Percentiles rank a stretch among this genome's conserved stretches.
Evolutionary conservation across 2,329 filamentous ascomycete genomes (phyloP).

Genomic region (Talaromyces sp.): DNA sequence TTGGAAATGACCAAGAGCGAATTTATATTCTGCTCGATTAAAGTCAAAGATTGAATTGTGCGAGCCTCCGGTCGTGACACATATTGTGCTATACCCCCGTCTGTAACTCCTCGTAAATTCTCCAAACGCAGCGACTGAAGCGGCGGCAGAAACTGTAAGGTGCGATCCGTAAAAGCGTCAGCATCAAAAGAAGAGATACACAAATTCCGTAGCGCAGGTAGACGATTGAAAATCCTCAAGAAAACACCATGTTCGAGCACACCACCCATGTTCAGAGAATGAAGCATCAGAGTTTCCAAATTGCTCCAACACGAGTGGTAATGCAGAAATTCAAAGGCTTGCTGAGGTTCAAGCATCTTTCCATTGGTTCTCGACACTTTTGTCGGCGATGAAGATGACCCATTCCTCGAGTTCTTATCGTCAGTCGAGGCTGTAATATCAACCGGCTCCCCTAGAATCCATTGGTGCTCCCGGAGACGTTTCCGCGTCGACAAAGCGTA

Average conservation of each 20-base stretch:
- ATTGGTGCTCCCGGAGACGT: slow-evolving; percentile 54
- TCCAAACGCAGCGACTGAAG: slow-evolving; percentile 56
- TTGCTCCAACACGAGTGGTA: slow-evolving; percentile 52
- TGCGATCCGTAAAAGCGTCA: slow-evolving; percentile 54
- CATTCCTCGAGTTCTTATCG: slow-evolving; percentile 31
- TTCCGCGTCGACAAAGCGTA: slow-evolving; percentile 55
- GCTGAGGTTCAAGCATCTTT: slow-evolving; percentile 49
- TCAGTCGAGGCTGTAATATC: slow-evolving; percentile 29
- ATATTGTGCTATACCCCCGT: slow-evolving; percentile 54
- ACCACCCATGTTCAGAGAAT: slow-evolving; percentile 43
- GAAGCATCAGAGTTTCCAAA: slow-evolving; percentile 54
- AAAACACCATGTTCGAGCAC: slow-evolving; percentile 55
- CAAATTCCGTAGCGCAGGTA: slow-evolving; percentile 54
- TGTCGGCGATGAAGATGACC: slow-evolving; percentile 29
- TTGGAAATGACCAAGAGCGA: slow-evolving; percentile 52
- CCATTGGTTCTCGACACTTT: slow-evolving; percentile 1
- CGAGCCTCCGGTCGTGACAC: slow-evolving; percentile 45
- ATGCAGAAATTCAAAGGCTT: slow-evolving; percentile 52
- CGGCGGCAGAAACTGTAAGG: slow-evolving; percentile 52
- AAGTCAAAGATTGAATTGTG: slow-evolving; percentile 46
- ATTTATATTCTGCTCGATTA: slow-evolving; percentile 55
- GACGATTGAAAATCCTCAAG: slow-evolving; percentile 50
- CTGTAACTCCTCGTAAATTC: slow-evolving; percentile 54
- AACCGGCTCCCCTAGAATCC: slow-evolving; percentile 51
- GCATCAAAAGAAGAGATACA: slow-evolving; percentile 54